Conservation (phyloP, 345 rosid genomes). For the Microthlaspi erraticum region DNA sequence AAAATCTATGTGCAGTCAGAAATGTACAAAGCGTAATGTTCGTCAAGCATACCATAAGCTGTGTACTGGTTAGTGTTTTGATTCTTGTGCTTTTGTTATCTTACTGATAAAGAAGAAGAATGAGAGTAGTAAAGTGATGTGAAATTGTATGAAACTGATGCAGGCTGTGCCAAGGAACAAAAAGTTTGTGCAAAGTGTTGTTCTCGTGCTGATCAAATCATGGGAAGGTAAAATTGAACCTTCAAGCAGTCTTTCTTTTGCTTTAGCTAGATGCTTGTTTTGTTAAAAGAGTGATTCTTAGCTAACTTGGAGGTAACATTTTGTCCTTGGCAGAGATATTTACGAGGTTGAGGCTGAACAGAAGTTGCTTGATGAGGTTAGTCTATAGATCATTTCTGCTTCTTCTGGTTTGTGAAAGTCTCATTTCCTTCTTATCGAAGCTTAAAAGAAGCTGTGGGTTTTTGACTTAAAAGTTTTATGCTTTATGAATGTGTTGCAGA, state of each 20-base stretch:
- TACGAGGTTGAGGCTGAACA: conserved; percentile 85
- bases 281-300: background rate
- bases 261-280: conserved; percentile 9
- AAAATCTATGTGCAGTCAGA: conserved; percentile 24
- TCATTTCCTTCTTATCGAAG: background rate
- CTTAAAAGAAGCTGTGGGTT: background rate
- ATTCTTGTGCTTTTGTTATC: conserved; percentile 26
- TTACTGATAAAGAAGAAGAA: background rate
- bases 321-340: conserved; percentile 55
- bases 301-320: conserved; percentile 15
- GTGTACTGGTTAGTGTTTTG: conserved; percentile 72
- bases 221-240: conserved; percentile 65
- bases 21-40: conserved; percentile 75
- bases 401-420: background rate
- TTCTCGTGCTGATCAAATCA: conserved; percentile 51
- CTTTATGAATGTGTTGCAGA: conserved; percentile 53
- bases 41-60: conserved; percentile 96
- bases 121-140: conserved; percentile 1
- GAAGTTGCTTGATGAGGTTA: conserved; percentile 77
- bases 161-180: conserved; percentile 97
- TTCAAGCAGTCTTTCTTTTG: conserved; percentile 2
- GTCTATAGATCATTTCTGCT: conserved; percentile 9
- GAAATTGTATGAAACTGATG: conserved; percentile 17
- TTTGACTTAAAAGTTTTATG: conserved; percentile 12
- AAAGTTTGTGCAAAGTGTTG: conserved; percentile 90